phyloP scores from a whole-genome alignment of 139 green algal genomes.

The Coelastrella sp. region DNA sequence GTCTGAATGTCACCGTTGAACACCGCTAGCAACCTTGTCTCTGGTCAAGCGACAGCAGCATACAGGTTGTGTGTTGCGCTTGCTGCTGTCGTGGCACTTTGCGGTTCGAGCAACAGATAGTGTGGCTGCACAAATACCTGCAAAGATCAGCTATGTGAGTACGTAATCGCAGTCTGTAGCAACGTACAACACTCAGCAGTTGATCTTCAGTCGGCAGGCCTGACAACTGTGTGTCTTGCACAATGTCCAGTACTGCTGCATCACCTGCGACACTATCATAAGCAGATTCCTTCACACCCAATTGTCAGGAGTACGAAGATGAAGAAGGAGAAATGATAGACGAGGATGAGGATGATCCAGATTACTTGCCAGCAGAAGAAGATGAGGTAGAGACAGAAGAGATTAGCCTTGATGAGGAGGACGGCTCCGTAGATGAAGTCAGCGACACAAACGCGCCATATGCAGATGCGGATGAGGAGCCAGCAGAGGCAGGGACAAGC shows the following conservation, averaged over 20 bases:
- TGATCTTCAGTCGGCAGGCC: no score
- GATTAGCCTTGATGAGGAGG: background rate
- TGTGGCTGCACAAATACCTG: no score
- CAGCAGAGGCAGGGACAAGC: background rate
- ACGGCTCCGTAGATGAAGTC: background rate
- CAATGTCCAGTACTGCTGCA: background rate
- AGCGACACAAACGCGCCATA: constrained; percentile 39
- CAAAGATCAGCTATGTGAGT: no score
- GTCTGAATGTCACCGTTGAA: no score
- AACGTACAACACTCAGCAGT: background rate
- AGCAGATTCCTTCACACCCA: background rate
- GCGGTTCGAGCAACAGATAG: no score
- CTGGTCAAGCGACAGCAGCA: no score
- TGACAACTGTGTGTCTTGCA: no score
- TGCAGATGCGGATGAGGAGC: background rate
- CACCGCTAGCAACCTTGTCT: no score
- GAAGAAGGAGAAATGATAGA: constrained; percentile 32
- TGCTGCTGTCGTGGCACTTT: background rate
- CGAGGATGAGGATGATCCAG: constrained; percentile 21
- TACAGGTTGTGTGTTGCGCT: no score
- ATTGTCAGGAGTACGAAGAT: constrained; percentile 28
- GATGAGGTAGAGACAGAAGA: constrained; percentile 29
- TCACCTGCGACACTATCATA: no score
- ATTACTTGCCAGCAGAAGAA: constrained; percentile 33
- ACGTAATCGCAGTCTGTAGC: no score